Conservation (phyloP, 1,284 basidiomycete species). For the Lentinula novae-zelandiae region DNA sequence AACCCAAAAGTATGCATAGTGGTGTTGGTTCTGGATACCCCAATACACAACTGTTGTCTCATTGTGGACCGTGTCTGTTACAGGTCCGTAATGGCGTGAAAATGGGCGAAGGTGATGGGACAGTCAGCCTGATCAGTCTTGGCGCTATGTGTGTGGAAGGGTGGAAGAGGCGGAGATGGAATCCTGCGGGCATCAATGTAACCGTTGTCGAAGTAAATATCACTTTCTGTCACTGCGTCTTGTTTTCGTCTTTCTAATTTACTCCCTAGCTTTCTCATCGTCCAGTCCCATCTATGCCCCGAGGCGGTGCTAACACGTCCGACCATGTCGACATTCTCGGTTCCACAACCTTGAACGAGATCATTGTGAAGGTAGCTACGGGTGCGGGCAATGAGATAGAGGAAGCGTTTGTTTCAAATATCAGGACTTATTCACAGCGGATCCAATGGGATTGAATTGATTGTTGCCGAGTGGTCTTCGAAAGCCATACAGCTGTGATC, state of each 20-base stretch:
- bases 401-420: slow-evolving; percentile 77
- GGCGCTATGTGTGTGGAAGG: slow-evolving; percentile 96
- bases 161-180: slow-evolving; percentile 91
- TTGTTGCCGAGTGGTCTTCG: background rate
- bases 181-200: slow-evolving; percentile 86
- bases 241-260: background rate
- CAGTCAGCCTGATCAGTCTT: slow-evolving; percentile 85
- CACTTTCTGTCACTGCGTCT: slow-evolving; percentile 3
- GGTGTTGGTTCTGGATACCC: background rate
- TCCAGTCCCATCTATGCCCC: slow-evolving; percentile 71
- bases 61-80: background rate
- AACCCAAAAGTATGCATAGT: slow-evolving; percentile 48
- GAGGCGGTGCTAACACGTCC: slow-evolving; percentile 88
- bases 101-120: slow-evolving; percentile 94
- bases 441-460: slow-evolving; percentile 72
- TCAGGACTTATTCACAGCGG: slow-evolving; percentile 70
- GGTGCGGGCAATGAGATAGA: slow-evolving; percentile 70
- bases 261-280: slow-evolving; percentile 73
- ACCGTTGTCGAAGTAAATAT: slow-evolving; percentile 77
- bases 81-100: slow-evolving; percentile 78
- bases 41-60: too few relatives aligned
- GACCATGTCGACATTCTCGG: slow-evolving; percentile 96
- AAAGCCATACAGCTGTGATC: too few relatives aligned
- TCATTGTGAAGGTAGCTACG: slow-evolving; percentile 86
- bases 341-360: slow-evolving; percentile 82